phyloP scores from a whole-genome alignment of 345 rosid genomes.

The Syzygium aromaticum region DNA sequence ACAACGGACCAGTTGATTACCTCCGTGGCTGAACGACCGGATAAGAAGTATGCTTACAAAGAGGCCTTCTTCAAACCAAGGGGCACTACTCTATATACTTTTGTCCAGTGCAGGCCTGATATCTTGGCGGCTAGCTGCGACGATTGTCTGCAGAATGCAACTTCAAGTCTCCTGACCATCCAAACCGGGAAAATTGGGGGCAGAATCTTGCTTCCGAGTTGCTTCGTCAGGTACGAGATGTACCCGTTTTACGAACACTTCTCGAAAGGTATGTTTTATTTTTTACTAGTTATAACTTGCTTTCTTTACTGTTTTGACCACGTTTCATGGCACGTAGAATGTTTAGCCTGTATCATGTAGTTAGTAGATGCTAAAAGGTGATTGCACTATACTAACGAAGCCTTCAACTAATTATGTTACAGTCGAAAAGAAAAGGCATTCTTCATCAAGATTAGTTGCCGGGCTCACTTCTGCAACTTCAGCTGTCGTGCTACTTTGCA shows the following conservation, averaged over 20 bases:
- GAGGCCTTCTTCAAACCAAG: not conserved
- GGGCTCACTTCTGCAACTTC: not conserved
- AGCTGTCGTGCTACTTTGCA: not conserved
- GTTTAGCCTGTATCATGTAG: not conserved
- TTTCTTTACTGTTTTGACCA: not conserved
- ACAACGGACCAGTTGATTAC: not conserved
- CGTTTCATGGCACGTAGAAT: not conserved
- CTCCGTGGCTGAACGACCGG: not conserved
- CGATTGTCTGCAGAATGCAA: conserved; percentile 4
- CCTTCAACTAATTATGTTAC: not conserved
- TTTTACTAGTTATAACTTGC: not conserved
- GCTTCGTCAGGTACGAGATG: conserved; percentile 19
- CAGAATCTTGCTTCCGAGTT: conserved; percentile 12
- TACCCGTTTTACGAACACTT: not conserved
- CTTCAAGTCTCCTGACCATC: not conserved
- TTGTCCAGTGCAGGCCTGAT: conserved; percentile 21
- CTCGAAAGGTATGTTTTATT: too few relatives aligned
- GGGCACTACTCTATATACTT: not conserved
- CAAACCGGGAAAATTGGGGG: conserved; percentile 8
- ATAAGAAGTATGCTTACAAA: not conserved
- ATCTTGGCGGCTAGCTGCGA: not conserved
- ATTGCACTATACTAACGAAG: not conserved
- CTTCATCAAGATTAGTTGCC: not conserved
- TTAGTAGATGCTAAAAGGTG: not conserved
- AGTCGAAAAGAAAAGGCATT: not conserved